Base-by-base conservation (phyloP, 257 asterid genomes). In the Nicotiana tomentosiformis region DNA sequence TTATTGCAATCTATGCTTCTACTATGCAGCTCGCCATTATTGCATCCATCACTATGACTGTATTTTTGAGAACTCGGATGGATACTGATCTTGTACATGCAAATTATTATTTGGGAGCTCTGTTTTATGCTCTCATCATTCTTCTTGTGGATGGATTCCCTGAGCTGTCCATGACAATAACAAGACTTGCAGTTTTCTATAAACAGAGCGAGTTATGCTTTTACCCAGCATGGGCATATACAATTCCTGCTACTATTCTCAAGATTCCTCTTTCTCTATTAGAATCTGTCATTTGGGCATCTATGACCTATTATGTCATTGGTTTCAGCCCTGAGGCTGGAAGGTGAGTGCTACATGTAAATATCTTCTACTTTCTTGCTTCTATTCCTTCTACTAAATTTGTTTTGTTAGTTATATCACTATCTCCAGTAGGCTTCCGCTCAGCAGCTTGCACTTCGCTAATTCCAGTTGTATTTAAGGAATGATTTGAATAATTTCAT, bases 211-310 rank as follows among this genome's bases (percentile, higher is more conserved):
- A 91, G 55, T 76, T 89, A 65, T 80, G 82, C 67, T 91, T 89
- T 78, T 89, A 84, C 85, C 92, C 94, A 7, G 92, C 91, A 5
- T 91, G 92, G 94, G 94, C 91, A 29, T 89, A 81, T 81, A 87
- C 91, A 58, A 57, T 91, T 72, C 91, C 94, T 9, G 88, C 90
- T 35, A 12, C 89, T 64, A 87, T 91, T 81, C 83, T 91, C 65
- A 91, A 87, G 82, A 83, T 89, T 80, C 94, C 94, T 80, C 88
- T 91, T 70, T 91, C 94, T 5, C 35, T 91, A 35, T 67, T 91
- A 69, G 87, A 81, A 61, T 66, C 92, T 68, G 77, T 90, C 51
- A 82, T 91, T 39, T 93, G 96, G 96, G 90, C 96, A 17, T 33
- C 84, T 80, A 81, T 91, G 39, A 91, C 92, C 69, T 91, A 91